Percentiles rank a stretch among this genome's conserved stretches.
These are phyloP conservation scores for Panus rudis DNA, from an alignment of 768 basidiomycete species.

Conservation along the genomic window DNA sequence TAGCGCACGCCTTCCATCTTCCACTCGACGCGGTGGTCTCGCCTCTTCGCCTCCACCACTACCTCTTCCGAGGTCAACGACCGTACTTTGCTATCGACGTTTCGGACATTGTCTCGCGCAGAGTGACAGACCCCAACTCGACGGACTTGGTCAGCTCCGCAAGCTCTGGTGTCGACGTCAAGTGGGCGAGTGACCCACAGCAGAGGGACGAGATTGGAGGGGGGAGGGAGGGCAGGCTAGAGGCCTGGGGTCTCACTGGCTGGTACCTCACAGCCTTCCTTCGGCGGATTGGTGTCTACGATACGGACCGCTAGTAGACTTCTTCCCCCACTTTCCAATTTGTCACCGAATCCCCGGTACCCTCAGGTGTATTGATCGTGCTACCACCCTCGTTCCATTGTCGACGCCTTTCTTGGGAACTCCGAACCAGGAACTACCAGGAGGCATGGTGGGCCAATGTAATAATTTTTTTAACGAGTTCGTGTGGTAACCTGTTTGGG, in stretches of 20 bases:
- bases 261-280: conserved; percentile 71
- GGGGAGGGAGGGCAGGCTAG: conserved; percentile 41
- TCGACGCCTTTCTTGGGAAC: no score
- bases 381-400: no score
- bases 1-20: conserved; percentile 65
- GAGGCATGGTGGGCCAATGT: no score
- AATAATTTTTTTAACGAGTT: no score
- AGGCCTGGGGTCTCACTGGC: conserved; percentile 81
- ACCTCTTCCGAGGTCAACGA: conserved; percentile 46
- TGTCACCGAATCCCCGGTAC: no score
- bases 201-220: conserved; percentile 36
- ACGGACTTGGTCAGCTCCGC: conserved; percentile 6
- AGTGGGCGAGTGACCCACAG: conserved; percentile 21
- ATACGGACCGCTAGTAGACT: no score
- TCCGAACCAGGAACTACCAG: no score
- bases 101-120: conserved; percentile 41
- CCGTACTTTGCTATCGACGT: conserved; percentile 68
- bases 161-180: conserved; percentile 2
- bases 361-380: no score
- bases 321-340: no score
- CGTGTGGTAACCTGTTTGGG: no score
- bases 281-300: conserved; percentile 44
- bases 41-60: conserved; percentile 39
- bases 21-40: conserved; percentile 48
- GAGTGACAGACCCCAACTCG: conserved; percentile 6